Conservation (phyloP, 2,329 filamentous ascomycete genomes). For the Didymella arachidicola region DNA sequence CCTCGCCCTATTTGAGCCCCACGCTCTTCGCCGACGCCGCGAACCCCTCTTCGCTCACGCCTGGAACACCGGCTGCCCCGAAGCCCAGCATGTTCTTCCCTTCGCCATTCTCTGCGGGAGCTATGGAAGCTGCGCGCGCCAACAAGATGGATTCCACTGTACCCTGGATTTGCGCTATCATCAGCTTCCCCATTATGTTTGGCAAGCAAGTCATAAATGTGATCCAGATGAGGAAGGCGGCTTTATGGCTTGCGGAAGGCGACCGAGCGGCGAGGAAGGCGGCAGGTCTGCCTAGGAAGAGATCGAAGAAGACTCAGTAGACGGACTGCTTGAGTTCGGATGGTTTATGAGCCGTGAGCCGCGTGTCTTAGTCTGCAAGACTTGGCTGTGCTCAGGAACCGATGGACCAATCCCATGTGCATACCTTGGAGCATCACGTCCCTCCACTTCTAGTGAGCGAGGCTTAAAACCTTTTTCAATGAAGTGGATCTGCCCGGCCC, state of each 20-base stretch:
- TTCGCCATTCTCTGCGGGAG: conserved; percentile 89
- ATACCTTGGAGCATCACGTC: not conserved
- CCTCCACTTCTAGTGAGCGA: not conserved
- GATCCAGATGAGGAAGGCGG: conserved; percentile 91
- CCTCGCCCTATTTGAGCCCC: conserved; percentile 85
- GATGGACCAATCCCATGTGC: not conserved
- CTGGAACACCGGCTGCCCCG: conserved; percentile 73
- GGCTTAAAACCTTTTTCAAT: not conserved
- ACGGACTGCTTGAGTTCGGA: not conserved
- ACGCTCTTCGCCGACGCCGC: conserved; percentile 73
- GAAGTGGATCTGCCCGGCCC: not conserved
- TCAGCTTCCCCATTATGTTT: conserved; percentile 87
- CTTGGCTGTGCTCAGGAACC: not conserved
- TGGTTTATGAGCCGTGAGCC: not conserved
- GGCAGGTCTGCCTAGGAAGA: conserved; percentile 50
- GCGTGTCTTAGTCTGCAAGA: not conserved
- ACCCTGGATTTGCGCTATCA: conserved; percentile 80
- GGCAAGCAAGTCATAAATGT: conserved; percentile 95
- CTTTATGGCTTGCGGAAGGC: conserved; percentile 91
- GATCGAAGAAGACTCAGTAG: conserved; percentile 39
- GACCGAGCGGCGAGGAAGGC: conserved; percentile 71
- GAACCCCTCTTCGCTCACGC: conserved; percentile 61
- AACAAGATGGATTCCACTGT: conserved; percentile 75
- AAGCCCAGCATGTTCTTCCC: conserved; percentile 78
- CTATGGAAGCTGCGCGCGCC: conserved; percentile 86